Evolutionary conservation across 202 grass and related monocot species (phyloP).

Genomic region (Elaeis oleifera): DNA sequence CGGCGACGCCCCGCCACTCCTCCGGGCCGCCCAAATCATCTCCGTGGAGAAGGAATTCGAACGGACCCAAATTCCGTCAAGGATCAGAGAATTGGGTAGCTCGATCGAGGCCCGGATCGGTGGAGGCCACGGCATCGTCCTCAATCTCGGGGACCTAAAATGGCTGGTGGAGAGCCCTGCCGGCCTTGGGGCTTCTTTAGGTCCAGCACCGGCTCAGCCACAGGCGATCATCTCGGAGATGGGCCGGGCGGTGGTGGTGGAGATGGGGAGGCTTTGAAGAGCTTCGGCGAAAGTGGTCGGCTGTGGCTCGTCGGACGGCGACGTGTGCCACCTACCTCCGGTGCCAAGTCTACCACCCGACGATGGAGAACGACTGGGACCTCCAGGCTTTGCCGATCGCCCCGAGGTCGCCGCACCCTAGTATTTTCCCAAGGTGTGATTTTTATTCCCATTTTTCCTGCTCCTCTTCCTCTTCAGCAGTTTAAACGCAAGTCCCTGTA

Average conservation of each 20-base stretch:
- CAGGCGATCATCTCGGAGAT: slow-evolving; percentile 30
- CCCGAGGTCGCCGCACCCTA: slow-evolving; percentile 16
- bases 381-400: slow-evolving; percentile 63
- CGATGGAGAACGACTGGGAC: slow-evolving; percentile 74
- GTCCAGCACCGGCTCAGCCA: background rate
- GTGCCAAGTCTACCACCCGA: slow-evolving; percentile 58
- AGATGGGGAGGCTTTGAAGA: slow-evolving; percentile 59
- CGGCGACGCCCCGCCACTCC: slow-evolving; percentile 12
- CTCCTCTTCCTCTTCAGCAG: no score
- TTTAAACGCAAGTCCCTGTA: no score
- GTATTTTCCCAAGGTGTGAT: slow-evolving; percentile 39
- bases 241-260: slow-evolving; percentile 41
- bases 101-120: slow-evolving; percentile 34
- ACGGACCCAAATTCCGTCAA: slow-evolving; percentile 33
- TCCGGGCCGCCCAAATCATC: slow-evolving; percentile 41
- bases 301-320: slow-evolving; percentile 66
- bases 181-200: no score
- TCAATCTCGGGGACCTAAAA: slow-evolving; percentile 80
- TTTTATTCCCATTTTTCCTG: background rate
- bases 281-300: slow-evolving; percentile 20
- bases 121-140: slow-evolving; percentile 37
- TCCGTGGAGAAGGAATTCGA: slow-evolving; percentile 42
- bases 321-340: slow-evolving; percentile 63
- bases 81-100: slow-evolving; percentile 35
- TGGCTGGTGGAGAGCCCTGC: slow-evolving; percentile 52